These are phyloP conservation scores for Vigna nakashimae DNA, from an alignment of 306 rosid species.

Conservation along the genomic window DNA sequence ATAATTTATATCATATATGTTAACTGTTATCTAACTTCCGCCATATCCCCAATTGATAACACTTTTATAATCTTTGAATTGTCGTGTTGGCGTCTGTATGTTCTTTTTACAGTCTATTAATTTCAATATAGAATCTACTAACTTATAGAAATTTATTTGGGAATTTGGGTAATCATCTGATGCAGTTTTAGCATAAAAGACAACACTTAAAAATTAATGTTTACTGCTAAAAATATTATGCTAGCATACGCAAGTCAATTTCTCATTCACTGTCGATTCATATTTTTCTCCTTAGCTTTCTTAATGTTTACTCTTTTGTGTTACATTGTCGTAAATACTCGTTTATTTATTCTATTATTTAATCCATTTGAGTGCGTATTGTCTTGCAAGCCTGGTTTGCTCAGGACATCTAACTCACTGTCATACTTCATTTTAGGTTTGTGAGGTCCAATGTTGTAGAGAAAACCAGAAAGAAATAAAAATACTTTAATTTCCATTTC, in stretches of 20 bases:
- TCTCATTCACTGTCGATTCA: background rate
- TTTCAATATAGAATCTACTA: too few relatives aligned
- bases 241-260: conserved; percentile 1
- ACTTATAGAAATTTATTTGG: too few relatives aligned
- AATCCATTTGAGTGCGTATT: conserved; percentile 19
- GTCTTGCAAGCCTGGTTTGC: conserved; percentile 3
- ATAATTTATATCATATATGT: too few relatives aligned
- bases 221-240: background rate
- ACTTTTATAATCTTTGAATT: too few relatives aligned
- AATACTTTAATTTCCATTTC: background rate
- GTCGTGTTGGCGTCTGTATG: too few relatives aligned
- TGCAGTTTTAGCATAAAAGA: background rate
- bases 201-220: background rate
- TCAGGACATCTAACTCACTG: background rate
- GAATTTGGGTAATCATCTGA: too few relatives aligned
- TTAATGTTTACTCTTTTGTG: background rate
- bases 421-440: background rate
- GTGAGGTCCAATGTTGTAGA: background rate
- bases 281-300: background rate
- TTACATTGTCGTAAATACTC: background rate
- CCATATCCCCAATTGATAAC: too few relatives aligned
- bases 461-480: background rate
- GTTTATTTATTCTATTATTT: conserved; percentile 11
- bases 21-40: too few relatives aligned
- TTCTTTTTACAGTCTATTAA: too few relatives aligned